Conservation (phyloP, 78 protist species). For the Blattamonas nauphoetae region DNA sequence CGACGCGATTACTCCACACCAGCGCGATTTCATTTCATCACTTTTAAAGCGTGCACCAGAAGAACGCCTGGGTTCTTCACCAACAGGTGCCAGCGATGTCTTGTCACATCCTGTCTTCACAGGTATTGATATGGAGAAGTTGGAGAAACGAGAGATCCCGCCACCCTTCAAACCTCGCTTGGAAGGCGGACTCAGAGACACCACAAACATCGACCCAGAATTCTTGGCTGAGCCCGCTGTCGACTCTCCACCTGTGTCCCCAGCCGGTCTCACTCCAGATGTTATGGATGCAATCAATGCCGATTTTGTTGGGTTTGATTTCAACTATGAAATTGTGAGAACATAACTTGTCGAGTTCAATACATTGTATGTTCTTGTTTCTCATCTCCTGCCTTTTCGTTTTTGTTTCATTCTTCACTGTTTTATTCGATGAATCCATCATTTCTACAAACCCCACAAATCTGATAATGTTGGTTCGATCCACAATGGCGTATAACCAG, state of each 20-base stretch:
- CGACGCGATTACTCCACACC: neutral
- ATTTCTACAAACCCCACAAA: no score
- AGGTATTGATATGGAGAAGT: neutral
- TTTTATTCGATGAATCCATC: no score
- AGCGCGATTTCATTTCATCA: neutral
- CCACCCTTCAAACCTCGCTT: conserved; percentile 6
- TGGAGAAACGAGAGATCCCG: neutral
- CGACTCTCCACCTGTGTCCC: neutral
- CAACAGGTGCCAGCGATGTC: neutral
- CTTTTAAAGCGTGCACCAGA: neutral
- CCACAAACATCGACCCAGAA: neutral
- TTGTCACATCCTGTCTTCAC: neutral
- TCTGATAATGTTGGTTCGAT: no score
- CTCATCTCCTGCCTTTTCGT: no score
- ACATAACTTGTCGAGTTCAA: no score
- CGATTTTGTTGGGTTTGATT: neutral
- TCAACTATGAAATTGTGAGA: neutral
- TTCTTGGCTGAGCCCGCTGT: neutral
- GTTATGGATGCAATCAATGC: neutral
- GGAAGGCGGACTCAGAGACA: neutral
- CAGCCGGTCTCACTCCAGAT: neutral
- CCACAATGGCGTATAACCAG: no score
- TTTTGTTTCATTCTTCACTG: no score
- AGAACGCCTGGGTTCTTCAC: neutral
- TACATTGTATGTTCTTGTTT: no score